These are phyloP conservation scores for Alternaria sp. DNA, from an alignment of 2,329 filamentous ascomycete genomes.

Conservation along the genomic window DNA sequence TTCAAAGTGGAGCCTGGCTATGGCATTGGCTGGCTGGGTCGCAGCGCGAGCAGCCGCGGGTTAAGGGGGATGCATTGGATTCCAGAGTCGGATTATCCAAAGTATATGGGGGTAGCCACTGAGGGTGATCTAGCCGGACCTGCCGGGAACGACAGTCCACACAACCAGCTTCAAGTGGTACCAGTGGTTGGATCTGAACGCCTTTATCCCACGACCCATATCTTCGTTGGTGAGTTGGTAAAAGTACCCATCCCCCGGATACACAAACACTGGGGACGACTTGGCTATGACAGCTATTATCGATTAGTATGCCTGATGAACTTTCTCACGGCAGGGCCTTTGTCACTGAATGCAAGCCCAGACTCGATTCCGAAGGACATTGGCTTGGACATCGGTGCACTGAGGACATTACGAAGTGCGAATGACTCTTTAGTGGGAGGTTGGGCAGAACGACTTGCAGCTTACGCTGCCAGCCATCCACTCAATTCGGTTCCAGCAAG, in stretches of 20 bases:
- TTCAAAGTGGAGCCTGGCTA: constrained; percentile 8
- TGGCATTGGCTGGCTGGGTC: background rate
- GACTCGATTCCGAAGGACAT: background rate
- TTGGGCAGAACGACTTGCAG: background rate
- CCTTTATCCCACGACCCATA: background rate
- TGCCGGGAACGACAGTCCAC: background rate
- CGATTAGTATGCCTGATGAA: background rate
- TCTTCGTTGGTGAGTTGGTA: background rate
- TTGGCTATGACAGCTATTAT: background rate
- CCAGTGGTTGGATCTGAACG: background rate
- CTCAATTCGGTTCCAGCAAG: background rate
- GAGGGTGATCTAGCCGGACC: background rate
- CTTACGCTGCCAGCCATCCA: background rate
- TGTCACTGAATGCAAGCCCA: background rate
- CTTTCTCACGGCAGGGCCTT: background rate
- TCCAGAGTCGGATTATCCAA: background rate
- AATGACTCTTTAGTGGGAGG: background rate
- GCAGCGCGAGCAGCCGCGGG: background rate
- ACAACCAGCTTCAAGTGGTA: background rate
- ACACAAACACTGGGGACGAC: background rate
- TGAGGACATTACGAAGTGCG: background rate
- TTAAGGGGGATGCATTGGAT: background rate
- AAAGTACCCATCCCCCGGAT: background rate
- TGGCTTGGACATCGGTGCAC: background rate
- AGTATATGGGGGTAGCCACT: background rate